Conservation (phyloP, 78 protist genomes). For the Dictyostelium capitatum region DNA sequence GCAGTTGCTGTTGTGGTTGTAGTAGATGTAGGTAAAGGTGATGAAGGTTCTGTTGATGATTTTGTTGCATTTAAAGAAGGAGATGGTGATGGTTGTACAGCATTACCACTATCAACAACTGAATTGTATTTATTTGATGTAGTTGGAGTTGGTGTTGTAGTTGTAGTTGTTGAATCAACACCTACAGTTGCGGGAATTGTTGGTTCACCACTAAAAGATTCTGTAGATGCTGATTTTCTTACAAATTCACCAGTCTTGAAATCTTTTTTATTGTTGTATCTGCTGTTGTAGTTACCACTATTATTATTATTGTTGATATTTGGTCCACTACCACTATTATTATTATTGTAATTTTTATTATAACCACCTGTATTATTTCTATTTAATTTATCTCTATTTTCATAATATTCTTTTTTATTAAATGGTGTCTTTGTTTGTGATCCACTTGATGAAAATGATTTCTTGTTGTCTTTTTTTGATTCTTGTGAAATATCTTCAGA, state of each 20-base stretch:
- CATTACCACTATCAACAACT: neutral
- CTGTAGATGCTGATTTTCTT: slow-evolving; percentile 4
- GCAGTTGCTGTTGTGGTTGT: too few species aligned
- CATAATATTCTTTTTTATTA: neutral
- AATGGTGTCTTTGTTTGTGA: neutral
- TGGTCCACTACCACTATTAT: neutral
- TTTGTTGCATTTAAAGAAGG: too few species aligned
- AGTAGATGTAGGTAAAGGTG: neutral
- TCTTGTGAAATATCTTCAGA: slow-evolving; percentile 9
- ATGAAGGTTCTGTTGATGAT: neutral
- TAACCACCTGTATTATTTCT: neutral
- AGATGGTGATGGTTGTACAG: neutral
- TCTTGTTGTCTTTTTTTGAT: neutral
- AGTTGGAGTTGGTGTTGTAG: neutral
- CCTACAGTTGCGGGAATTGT: neutral
- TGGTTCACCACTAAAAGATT: slow-evolving; percentile 5
- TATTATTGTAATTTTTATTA: neutral
- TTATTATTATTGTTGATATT: neutral
- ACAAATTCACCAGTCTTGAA: slow-evolving; percentile 1
- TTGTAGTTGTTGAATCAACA: too few species aligned
- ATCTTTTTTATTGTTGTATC: neutral
- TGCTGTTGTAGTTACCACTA: neutral
- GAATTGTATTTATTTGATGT: neutral
- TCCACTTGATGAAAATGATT: neutral
- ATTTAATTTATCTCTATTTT: neutral